These are phyloP conservation scores for Nyctanthes arbortristis DNA, from an alignment of 257 asterid genomes.

Conservation along the genomic window DNA sequence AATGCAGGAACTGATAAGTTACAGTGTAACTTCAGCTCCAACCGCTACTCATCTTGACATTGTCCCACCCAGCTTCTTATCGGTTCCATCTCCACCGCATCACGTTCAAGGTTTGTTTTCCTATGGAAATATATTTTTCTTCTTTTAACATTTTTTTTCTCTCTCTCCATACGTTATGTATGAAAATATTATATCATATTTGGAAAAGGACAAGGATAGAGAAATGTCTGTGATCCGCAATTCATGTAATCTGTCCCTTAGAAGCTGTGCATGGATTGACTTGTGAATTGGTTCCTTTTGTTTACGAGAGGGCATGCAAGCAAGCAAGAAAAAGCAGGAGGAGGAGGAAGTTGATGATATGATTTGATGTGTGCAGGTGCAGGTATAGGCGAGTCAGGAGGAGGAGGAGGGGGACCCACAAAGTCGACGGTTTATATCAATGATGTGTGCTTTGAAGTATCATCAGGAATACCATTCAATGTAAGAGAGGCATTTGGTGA, in stretches of 20 bases:
- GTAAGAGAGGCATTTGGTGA: conserved; percentile 87
- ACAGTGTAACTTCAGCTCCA: conserved; percentile 27
- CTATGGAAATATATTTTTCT: neutral
- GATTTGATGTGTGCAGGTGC: conserved; percentile 43
- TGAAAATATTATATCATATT: conserved; percentile 18
- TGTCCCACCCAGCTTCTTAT: conserved; percentile 22
- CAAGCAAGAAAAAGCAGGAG: neutral
- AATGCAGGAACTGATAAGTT: conserved; percentile 31
- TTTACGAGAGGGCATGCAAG: neutral
- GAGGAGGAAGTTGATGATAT: conserved; percentile 28
- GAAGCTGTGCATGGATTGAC: conserved; percentile 36
- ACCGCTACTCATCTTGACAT: neutral
- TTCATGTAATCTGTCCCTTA: conserved; percentile 22
- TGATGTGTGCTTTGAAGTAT: conserved; percentile 89
- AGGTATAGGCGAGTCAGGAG: conserved; percentile 37
- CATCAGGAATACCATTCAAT: conserved; percentile 57
- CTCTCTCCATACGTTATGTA: conserved; percentile 17
- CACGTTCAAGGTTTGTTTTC: conserved; percentile 43
- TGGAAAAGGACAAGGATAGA: conserved; percentile 25
- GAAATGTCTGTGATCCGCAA: conserved; percentile 30
- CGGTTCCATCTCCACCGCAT: conserved; percentile 24
- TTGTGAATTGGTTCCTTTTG: conserved; percentile 23
- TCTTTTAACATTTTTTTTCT: neutral
- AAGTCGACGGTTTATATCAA: conserved; percentile 81
- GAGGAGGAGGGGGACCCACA: conserved; percentile 34